Percentiles rank a stretch among this genome's conserved stretches.
phyloP scores from a whole-genome alignment of 805 yeast genomes.

The Komagataella phaffii region DNA sequence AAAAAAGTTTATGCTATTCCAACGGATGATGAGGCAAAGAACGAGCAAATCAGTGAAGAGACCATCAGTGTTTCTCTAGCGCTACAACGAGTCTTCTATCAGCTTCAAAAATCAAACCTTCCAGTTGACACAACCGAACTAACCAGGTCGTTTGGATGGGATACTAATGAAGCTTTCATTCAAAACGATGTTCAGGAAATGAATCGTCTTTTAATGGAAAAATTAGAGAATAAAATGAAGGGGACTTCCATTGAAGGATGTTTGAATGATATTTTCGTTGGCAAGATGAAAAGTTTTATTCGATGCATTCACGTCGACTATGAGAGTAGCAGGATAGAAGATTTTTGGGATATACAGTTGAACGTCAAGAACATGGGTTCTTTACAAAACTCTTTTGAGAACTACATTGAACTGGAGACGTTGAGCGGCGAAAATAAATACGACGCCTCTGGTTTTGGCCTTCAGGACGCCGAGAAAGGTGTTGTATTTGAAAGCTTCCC shows the following conservation, averaged over 20 bases:
- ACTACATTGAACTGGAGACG: constrained; percentile 80
- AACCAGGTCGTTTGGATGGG: constrained; percentile 96
- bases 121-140: constrained; percentile 80
- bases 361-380: constrained; percentile 77
- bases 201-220: constrained; percentile 91
- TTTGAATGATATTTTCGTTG: constrained; percentile 78
- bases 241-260: constrained; percentile 69
- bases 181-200: constrained; percentile 98
- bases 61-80: constrained; percentile 61
- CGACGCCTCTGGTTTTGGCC: constrained; percentile 78
- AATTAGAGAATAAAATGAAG: constrained; percentile 81
- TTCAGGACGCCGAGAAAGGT: constrained; percentile 95
- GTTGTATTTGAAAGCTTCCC: constrained; percentile 87
- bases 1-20: constrained; percentile 85
- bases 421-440: constrained; percentile 93
- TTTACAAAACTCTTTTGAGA: constrained; percentile 64
- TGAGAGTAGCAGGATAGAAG: constrained; percentile 85
- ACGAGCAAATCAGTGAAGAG: constrained; percentile 22
- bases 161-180: constrained; percentile 83
- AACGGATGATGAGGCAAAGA: constrained; percentile 37
- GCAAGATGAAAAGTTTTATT: constrained; percentile 90
- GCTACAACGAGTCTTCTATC: constrained; percentile 77
- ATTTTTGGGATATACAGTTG: constrained; percentile 95
- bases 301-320: constrained; percentile 88
- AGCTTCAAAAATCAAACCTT: constrained; percentile 54